phyloP scores from a whole-genome alignment of 148 eudicot genomes.

The Tetragonia tetragonoides region DNA sequence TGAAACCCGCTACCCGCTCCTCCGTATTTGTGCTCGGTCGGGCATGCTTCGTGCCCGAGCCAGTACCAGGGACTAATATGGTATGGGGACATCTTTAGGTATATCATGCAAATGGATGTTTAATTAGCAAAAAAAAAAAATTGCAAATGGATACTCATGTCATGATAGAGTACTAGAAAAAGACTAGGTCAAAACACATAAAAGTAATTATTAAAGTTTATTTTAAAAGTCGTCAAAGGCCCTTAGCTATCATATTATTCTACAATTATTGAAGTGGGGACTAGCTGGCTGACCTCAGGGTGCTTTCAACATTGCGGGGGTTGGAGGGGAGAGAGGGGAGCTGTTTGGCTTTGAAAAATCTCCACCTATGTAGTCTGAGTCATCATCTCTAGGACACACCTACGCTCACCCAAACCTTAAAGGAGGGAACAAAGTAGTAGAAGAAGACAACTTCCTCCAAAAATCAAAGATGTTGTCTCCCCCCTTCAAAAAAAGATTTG shows the following conservation, averaged over 20 bases:
- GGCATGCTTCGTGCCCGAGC: too few species aligned
- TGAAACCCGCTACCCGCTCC: too few species aligned
- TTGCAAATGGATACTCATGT: too few species aligned
- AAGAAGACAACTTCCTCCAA: constrained; percentile 15
- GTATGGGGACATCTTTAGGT: too few species aligned
- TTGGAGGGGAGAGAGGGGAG: too few species aligned
- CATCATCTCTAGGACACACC: constrained; percentile 26
- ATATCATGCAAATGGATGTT: too few species aligned
- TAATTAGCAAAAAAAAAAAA: not conserved
- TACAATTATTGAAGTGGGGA: constrained; percentile 36
- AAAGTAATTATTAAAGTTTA: not conserved
- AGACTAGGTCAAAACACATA: constrained; percentile 10
- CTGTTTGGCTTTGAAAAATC: constrained; percentile 1
- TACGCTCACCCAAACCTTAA: constrained; percentile 14
- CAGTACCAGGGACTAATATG: too few species aligned
- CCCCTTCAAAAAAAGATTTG: not conserved
- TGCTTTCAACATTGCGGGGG: not conserved
- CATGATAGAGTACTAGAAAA: not conserved
- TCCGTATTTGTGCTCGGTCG: too few species aligned
- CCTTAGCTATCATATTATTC: constrained; percentile 21
- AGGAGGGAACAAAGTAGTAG: constrained; percentile 24
- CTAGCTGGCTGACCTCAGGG: constrained; percentile 17
- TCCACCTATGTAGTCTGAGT: not conserved
- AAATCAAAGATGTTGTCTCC: constrained; percentile 23
- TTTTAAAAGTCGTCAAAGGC: constrained; percentile 6